A percentile compares a stretch with the other conserved stretches of the same genome.
phyloP scores from a whole-genome alignment of 768 basidiomycete genomes.

The Leucocoprinus birnbaumii region DNA sequence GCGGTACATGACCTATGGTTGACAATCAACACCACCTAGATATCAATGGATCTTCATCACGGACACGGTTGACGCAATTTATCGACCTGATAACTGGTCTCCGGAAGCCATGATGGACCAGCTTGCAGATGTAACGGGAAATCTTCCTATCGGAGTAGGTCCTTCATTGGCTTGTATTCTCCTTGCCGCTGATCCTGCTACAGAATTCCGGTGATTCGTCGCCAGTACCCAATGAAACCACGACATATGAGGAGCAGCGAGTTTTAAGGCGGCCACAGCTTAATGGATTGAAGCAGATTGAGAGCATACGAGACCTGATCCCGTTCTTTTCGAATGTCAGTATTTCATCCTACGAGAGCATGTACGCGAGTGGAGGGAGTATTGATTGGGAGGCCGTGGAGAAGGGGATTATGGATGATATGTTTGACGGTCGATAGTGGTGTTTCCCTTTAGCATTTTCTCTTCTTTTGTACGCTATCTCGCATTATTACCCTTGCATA shows the following conservation, averaged over 20 bases:
- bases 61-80: slow-evolving; percentile 94
- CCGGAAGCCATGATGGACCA: slow-evolving; percentile 92
- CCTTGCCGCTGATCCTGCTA: neutral
- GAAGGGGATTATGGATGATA: slow-evolving; percentile 73
- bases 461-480: neutral
- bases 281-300: slow-evolving; percentile 64
- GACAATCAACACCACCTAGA: slow-evolving; percentile 31
- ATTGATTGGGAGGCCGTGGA: slow-evolving; percentile 93
- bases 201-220: slow-evolving; percentile 27
- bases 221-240: slow-evolving; percentile 22
- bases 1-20: neutral
- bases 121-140: slow-evolving; percentile 78
- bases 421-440: slow-evolving; percentile 77
- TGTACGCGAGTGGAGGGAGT: slow-evolving; percentile 78
- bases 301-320: slow-evolving; percentile 82
- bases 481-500: slow-evolving; percentile 2
- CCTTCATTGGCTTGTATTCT: neutral
- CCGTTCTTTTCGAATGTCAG: slow-evolving; percentile 91
- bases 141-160: slow-evolving; percentile 49
- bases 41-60: slow-evolving; percentile 99
- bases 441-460: neutral
- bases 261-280: slow-evolving; percentile 75
- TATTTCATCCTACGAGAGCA: slow-evolving; percentile 84
- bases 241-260: slow-evolving; percentile 34
- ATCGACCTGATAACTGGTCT: slow-evolving; percentile 77